Evolutionary conservation across 2,329 filamentous ascomycete species (phyloP).

Genomic region (Cytospora paraplurivora): DNA sequence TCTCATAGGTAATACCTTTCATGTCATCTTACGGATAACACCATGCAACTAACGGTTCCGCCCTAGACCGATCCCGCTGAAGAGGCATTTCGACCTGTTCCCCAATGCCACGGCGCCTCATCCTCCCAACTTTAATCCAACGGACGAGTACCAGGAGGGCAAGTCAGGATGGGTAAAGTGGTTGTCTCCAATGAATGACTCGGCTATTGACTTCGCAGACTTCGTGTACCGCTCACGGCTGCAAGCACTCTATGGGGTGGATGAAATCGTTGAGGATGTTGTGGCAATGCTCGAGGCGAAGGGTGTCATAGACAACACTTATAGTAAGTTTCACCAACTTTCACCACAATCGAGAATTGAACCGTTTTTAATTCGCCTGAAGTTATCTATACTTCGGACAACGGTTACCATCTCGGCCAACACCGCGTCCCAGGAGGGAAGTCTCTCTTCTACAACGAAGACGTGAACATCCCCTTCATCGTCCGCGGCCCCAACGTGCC

Average conservation of each 20-base stretch:
- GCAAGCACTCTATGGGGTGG: slow-evolving; percentile 36
- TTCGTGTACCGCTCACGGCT: slow-evolving; percentile 31
- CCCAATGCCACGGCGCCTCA: slow-evolving; percentile 29
- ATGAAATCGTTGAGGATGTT: slow-evolving; percentile 40
- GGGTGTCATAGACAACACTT: slow-evolving; percentile 34
- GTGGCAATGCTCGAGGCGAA: slow-evolving; percentile 35
- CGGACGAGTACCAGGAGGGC: slow-evolving; percentile 27
- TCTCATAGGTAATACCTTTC: slow-evolving; percentile 14
- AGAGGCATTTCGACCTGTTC: slow-evolving; percentile 31
- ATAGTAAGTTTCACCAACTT: slow-evolving; percentile 16
- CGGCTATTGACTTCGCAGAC: slow-evolving; percentile 29
- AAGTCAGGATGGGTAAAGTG: slow-evolving; percentile 31
- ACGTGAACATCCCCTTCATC: slow-evolving; percentile 38
- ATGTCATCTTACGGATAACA: rapidly evolving
- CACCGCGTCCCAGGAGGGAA: slow-evolving; percentile 33
- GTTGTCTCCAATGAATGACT: slow-evolving; percentile 30
- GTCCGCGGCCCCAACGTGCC: slow-evolving; percentile 36
- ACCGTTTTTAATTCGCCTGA: neutral
- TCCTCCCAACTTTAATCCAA: slow-evolving; percentile 34
- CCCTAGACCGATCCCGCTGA: slow-evolving; percentile 25
- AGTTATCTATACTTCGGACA: slow-evolving; percentile 34
- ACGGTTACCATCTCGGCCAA: slow-evolving; percentile 20
- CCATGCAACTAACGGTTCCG: neutral
- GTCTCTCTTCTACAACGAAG: slow-evolving; percentile 35
- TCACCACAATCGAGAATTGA: neutral